phyloP scores from a whole-genome alignment of 495 filamentous ascomycete species.

The Aspergillus heteromorphus region DNA sequence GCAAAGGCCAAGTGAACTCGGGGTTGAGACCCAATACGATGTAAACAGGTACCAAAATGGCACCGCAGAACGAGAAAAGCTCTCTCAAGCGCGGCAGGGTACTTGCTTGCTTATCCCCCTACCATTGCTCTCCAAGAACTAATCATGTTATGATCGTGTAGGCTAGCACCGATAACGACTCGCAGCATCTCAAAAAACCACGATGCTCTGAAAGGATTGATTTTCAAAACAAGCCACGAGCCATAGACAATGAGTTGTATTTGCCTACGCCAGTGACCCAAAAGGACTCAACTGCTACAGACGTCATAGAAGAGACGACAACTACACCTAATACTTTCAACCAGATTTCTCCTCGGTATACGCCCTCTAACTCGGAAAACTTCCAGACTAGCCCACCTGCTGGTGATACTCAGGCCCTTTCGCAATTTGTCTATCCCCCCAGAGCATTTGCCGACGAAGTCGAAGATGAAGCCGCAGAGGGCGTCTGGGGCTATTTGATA shows the following conservation, averaged over 20 bases:
- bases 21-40: constrained; percentile 2
- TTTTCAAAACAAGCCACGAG: constrained; percentile 49
- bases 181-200: constrained; percentile 45
- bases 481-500: constrained; percentile 93
- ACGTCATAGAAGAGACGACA: constrained; percentile 64
- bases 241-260: constrained; percentile 58
- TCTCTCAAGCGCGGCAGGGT: constrained; percentile 51
- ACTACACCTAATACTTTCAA: constrained; percentile 64
- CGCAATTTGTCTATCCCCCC: constrained; percentile 74
- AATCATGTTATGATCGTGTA: constrained; percentile 10
- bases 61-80: constrained; percentile 45
- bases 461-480: constrained; percentile 72
- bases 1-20: not conserved
- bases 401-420: constrained; percentile 60
- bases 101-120: constrained; percentile 6
- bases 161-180: constrained; percentile 34
- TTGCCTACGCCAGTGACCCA: constrained; percentile 82
- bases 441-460: constrained; percentile 74
- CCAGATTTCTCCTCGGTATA: constrained; percentile 44
- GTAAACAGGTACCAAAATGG: constrained; percentile 30
- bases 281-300: constrained; percentile 55
- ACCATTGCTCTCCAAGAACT: not conserved
- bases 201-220: constrained; percentile 49
- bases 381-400: constrained; percentile 64
- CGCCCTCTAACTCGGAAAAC: constrained; percentile 50